phyloP scores from a whole-genome alignment of 2,329 filamentous ascomycete genomes.

The Talaromyces funiculosus region DNA sequence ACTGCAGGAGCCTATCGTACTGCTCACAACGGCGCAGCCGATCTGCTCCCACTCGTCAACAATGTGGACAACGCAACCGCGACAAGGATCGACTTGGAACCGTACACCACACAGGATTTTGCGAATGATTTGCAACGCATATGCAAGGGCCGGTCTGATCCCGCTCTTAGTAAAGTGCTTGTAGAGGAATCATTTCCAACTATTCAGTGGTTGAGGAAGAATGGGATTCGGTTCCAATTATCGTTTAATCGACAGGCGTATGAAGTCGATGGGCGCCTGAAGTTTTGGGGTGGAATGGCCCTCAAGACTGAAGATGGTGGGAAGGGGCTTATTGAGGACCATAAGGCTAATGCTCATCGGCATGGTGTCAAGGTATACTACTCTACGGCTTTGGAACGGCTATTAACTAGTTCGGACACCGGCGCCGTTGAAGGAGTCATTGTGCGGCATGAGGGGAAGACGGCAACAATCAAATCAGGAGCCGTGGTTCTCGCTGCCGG shows the following conservation, averaged over 20 bases:
- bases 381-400: constrained; percentile 38
- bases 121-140: constrained; percentile 51
- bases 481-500: constrained; percentile 44
- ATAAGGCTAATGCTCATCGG: constrained; percentile 39
- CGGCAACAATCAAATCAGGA: constrained; percentile 17
- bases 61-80: constrained; percentile 49
- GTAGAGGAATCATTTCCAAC: constrained; percentile 48
- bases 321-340: constrained; percentile 52
- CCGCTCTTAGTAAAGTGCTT: constrained; percentile 43
- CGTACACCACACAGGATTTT: constrained; percentile 55
- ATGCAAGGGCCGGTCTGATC: constrained; percentile 51
- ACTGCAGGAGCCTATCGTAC: constrained; percentile 61
- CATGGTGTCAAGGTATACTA: constrained; percentile 45
- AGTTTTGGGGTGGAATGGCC: constrained; percentile 63
- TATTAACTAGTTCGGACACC: constrained; percentile 19
- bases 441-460: constrained; percentile 16
- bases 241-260: constrained; percentile 63
- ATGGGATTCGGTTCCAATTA: constrained; percentile 55
- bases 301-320: constrained; percentile 56
- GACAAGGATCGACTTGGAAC: constrained; percentile 51
- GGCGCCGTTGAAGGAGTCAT: constrained; percentile 20
- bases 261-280: constrained; percentile 53
- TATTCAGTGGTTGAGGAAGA: constrained; percentile 51
- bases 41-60: constrained; percentile 57
- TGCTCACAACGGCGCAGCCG: constrained; percentile 49